Evolutionary conservation across 495 filamentous ascomycete genomes (phyloP).

Genomic region (Penicillium lividum): DNA sequence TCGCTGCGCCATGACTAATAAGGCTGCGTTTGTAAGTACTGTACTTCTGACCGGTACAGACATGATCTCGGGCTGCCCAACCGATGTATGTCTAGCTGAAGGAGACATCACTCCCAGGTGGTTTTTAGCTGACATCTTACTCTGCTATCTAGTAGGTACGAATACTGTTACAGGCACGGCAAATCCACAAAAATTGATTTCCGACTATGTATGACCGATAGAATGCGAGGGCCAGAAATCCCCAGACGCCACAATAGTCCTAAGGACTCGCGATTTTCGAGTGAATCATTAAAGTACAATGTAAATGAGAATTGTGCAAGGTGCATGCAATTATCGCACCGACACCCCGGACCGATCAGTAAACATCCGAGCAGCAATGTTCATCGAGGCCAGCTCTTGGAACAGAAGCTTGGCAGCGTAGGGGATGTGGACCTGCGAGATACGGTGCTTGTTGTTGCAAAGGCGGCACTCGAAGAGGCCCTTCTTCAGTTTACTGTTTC

Average conservation of each 20-base stretch:
- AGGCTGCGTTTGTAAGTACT: too few species aligned
- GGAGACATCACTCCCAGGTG: too few species aligned
- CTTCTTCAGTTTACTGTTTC: constrained; percentile 83
- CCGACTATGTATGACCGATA: constrained; percentile 31
- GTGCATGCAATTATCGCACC: constrained; percentile 33
- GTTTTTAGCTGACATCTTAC: too few species aligned
- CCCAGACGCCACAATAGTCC: constrained; percentile 32
- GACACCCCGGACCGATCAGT: constrained; percentile 64
- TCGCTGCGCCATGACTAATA: too few species aligned
- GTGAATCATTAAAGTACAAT: constrained; percentile 35
- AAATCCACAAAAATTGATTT: constrained; percentile 7
- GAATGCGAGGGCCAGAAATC: constrained; percentile 23
- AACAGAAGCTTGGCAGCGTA: constrained; percentile 98
- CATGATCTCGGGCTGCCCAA: too few species aligned
- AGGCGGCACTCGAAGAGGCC: constrained; percentile 93
- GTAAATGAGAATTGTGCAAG: constrained; percentile 12
- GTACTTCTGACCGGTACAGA: too few species aligned
- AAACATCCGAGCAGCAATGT: constrained; percentile 96
- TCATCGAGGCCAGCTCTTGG: constrained; percentile 97
- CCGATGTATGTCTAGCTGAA: too few species aligned
- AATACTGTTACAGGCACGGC: background rate
- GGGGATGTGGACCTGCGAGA: constrained; percentile 95
- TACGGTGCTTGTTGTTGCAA: constrained; percentile 97
- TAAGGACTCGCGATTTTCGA: constrained; percentile 27
- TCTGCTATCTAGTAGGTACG: too few species aligned